Conservation (phyloP, 2,329 filamentous ascomycete species). For the Paracoccidioides lutzii region DNA sequence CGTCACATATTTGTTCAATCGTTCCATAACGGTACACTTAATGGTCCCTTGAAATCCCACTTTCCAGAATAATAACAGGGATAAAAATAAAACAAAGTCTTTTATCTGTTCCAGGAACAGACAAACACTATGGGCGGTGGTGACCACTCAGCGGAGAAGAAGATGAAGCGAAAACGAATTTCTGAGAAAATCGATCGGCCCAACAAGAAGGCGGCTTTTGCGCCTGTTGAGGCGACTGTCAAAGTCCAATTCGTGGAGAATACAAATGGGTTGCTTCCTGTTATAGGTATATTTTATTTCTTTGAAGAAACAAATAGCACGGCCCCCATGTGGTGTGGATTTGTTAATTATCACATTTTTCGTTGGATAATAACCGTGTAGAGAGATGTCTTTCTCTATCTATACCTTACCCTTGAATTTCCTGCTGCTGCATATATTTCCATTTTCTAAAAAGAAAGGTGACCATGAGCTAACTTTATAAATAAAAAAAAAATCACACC, state of each 20-base stretch:
- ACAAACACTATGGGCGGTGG: slow-evolving; percentile 20
- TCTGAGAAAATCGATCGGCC: slow-evolving; percentile 32
- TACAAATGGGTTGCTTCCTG: slow-evolving; percentile 35
- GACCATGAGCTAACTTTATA: background rate
- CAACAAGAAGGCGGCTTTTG: slow-evolving; percentile 37
- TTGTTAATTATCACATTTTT: no score
- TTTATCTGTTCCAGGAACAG: background rate
- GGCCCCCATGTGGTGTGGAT: no score
- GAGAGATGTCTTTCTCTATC: background rate
- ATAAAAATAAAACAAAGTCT: no score
- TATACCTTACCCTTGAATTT: background rate
- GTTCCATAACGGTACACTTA: no score
- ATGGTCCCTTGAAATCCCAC: no score
- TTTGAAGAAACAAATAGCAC: background rate
- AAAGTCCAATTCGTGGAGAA: slow-evolving; percentile 36
- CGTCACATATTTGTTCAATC: no score
- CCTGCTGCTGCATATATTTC: no score
- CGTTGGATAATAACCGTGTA: no score
- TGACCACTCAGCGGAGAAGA: slow-evolving; percentile 31
- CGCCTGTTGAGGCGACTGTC: slow-evolving; percentile 27
- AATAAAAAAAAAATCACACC: background rate
- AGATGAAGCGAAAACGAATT: slow-evolving; percentile 41
- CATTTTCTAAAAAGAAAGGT: background rate
- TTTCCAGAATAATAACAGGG: no score
- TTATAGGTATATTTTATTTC: slow-evolving; percentile 32